These are phyloP conservation scores for Xeromyces bisporus DNA, from an alignment of 495 filamentous ascomycete species.

Conservation along the genomic window DNA sequence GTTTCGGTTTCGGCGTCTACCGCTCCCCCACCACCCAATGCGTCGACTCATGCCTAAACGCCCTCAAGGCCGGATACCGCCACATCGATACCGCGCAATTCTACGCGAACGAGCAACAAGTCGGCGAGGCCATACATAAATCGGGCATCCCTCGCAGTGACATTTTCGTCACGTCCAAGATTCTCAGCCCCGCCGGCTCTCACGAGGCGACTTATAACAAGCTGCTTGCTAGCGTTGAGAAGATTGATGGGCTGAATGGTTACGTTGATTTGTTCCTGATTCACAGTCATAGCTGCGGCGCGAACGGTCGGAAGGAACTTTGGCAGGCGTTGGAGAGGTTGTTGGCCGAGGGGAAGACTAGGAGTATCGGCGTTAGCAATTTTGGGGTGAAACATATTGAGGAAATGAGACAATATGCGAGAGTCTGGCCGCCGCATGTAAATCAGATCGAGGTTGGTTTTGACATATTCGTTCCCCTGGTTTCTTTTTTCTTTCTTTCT, in stretches of 20 bases:
- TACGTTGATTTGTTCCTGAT: conserved; percentile 60
- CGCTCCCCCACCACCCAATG: conserved; percentile 34
- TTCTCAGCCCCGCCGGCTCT: conserved; percentile 37
- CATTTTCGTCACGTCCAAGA: conserved; percentile 53
- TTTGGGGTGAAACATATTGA: conserved; percentile 45
- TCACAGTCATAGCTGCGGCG: conserved; percentile 40
- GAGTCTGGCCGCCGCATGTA: conserved; percentile 46
- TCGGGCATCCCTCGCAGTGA: conserved; percentile 37
- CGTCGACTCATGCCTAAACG: conserved; percentile 38
- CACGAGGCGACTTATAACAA: conserved; percentile 40
- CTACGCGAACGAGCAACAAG: conserved; percentile 50
- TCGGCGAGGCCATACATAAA: conserved; percentile 42
- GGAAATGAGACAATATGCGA: conserved; percentile 43
- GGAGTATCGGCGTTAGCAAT: conserved; percentile 55
- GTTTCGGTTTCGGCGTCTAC: conserved; percentile 63
- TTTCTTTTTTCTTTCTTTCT: too few relatives aligned
- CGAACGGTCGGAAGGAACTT: conserved; percentile 36
- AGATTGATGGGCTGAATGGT: conserved; percentile 39
- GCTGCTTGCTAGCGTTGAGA: conserved; percentile 42
- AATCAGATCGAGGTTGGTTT: conserved; percentile 50
- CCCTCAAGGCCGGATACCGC: conserved; percentile 48
- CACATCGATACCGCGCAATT: conserved; percentile 61
- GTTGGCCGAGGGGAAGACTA: conserved; percentile 37
- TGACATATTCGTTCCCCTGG: background rate
- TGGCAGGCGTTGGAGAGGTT: conserved; percentile 51